Percentiles rank a stretch among this genome's conserved stretches.
Evolutionary conservation across 306 rosid species (phyloP).

Genomic region (Ochetophila trinervis): DNA sequence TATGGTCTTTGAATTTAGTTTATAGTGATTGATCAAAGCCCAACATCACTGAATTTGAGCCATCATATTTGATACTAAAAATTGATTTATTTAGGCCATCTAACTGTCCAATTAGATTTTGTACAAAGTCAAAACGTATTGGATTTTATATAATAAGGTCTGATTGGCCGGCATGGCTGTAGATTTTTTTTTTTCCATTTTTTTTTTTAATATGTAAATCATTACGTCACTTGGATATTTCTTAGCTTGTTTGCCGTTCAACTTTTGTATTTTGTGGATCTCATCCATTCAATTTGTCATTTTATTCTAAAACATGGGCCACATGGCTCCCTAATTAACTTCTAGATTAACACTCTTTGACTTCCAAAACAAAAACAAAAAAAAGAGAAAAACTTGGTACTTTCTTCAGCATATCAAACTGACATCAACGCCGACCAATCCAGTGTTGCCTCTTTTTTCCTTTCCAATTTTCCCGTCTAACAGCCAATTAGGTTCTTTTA

Average conservation of each 20-base stretch:
- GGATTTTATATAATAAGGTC: not conserved
- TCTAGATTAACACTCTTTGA: too few relatives aligned
- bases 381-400: too few relatives aligned
- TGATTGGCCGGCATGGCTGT: slow-evolving; percentile 5
- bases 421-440: too few relatives aligned
- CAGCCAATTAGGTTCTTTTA: not conserved
- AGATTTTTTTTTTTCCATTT: not conserved
- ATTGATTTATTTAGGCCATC: not conserved
- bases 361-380: too few relatives aligned
- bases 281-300: too few relatives aligned
- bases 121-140: not conserved
- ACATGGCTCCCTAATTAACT: too few relatives aligned
- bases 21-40: not conserved
- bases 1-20: slow-evolving; percentile 7
- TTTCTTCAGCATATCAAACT: too few relatives aligned
- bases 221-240: not conserved
- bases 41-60: not conserved
- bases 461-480: not conserved
- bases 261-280: too few relatives aligned
- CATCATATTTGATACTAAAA: not conserved
- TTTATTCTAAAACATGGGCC: too few relatives aligned
- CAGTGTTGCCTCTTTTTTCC: not conserved
- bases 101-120: not conserved
- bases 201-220: not conserved
- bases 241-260: too few relatives aligned